phyloP scores from a whole-genome alignment of 140 eudicot species.

The Stevia rebaudiana region DNA sequence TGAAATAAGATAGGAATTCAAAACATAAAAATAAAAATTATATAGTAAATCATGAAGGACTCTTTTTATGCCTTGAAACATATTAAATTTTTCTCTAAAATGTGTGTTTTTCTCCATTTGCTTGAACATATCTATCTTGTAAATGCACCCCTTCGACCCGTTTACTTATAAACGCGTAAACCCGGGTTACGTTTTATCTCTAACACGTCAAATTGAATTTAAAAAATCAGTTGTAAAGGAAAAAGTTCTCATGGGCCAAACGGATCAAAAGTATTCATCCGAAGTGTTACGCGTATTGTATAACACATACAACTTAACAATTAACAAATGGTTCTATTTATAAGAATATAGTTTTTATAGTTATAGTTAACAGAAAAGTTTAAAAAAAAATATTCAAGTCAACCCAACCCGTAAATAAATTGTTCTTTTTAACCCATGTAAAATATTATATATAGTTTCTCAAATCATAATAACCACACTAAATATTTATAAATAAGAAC shows the following conservation, averaged over 20 bases:
- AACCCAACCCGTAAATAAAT: background rate
- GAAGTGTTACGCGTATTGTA: background rate
- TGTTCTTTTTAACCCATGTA: background rate
- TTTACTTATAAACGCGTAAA: background rate
- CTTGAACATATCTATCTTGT: background rate
- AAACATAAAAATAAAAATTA: background rate
- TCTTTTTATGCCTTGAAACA: background rate
- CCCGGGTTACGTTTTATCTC: too few species aligned
- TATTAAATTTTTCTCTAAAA: background rate
- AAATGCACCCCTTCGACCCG: background rate
- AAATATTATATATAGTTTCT: background rate
- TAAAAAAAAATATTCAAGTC: background rate
- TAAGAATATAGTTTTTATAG: background rate
- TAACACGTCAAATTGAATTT: background rate
- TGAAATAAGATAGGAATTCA: conserved; percentile 11
- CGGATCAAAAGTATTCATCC: background rate
- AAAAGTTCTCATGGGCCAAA: background rate
- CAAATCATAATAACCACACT: background rate
- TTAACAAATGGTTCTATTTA: background rate
- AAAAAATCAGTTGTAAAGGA: background rate
- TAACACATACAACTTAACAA: background rate
- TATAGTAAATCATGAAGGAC: background rate
- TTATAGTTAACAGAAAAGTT: background rate
- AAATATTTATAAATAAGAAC: background rate
- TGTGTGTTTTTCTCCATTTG: background rate